Evolutionary conservation across 495 filamentous ascomycete species (phyloP).

Genomic region (Chaetomium tenue): DNA sequence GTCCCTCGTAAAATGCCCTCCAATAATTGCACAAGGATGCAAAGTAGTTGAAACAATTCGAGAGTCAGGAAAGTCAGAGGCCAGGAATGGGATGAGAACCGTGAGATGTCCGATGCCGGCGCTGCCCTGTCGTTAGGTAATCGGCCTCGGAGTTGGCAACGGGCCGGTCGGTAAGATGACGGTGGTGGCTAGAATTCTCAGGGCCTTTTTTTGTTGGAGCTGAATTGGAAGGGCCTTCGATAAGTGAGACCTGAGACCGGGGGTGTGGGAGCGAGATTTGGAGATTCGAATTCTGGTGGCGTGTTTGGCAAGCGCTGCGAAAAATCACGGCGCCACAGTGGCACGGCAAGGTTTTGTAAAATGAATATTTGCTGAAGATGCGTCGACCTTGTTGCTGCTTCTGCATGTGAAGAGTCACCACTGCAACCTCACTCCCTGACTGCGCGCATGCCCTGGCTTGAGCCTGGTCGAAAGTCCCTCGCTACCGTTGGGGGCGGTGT

Average conservation of each 20-base stretch:
- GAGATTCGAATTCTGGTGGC: neutral
- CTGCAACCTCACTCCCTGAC: neutral
- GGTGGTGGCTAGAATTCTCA: neutral
- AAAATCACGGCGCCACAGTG: too few relatives aligned
- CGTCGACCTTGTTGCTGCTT: too few relatives aligned
- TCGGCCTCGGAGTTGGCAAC: neutral
- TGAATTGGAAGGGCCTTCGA: too few relatives aligned
- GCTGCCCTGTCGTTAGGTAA: neutral
- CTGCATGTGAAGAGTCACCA: neutral
- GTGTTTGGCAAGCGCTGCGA: neutral
- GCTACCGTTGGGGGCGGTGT: neutral
- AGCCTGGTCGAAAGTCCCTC: neutral
- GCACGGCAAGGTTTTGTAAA: too few relatives aligned
- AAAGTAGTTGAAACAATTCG: too few relatives aligned
- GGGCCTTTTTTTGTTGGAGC: too few relatives aligned
- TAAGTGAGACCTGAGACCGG: neutral
- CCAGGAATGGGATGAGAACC: too few relatives aligned
- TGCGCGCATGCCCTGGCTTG: neutral
- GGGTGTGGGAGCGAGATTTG: neutral
- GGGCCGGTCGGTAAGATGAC: neutral
- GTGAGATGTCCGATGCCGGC: neutral
- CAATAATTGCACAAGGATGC: too few relatives aligned
- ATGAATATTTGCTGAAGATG: neutral
- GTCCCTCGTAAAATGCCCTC: too few relatives aligned
- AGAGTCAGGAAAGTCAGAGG: too few relatives aligned